Conservation (phyloP, 2,329 filamentous ascomycete species). For the Penicillium thymicola region DNA sequence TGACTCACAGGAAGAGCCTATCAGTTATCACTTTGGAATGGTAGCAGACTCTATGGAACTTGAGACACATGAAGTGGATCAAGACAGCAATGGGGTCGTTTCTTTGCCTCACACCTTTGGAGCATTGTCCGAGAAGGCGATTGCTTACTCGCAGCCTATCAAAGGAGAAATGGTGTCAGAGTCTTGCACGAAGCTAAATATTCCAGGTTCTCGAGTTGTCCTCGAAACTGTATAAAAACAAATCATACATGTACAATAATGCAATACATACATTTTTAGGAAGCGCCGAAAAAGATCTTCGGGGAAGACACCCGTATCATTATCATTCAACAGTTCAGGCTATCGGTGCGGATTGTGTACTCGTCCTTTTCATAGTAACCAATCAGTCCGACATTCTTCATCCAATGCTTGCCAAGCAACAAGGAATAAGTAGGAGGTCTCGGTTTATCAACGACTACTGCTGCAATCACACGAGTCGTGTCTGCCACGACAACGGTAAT, state of each 20-base stretch:
- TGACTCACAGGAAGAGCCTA: conserved; percentile 2
- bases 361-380: too few relatives aligned
- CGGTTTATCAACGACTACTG: too few relatives aligned
- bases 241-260: conserved; percentile 1
- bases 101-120: conserved; percentile 36
- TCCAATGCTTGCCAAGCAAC: too few relatives aligned
- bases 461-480: too few relatives aligned
- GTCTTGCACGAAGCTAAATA: conserved; percentile 34
- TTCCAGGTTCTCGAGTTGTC: conserved; percentile 32
- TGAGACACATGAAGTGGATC: not conserved
- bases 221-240: conserved; percentile 11
- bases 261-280: not conserved
- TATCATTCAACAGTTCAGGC: too few relatives aligned
- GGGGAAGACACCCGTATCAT: too few relatives aligned
- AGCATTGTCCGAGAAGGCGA: conserved; percentile 40
- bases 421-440: too few relatives aligned
- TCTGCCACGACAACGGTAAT: too few relatives aligned
- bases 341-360: too few relatives aligned
- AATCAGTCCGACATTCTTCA: too few relatives aligned
- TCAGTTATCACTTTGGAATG: conserved; percentile 34
- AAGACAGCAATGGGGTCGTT: conserved; percentile 16
- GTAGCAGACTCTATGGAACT: conserved; percentile 26
- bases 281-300: too few relatives aligned
- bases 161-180: conserved; percentile 7
- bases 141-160: conserved; percentile 31